These are phyloP conservation scores for Centrapalus pauciflorus DNA, from an alignment of 129 eudicot species.

Conservation along the genomic window DNA sequence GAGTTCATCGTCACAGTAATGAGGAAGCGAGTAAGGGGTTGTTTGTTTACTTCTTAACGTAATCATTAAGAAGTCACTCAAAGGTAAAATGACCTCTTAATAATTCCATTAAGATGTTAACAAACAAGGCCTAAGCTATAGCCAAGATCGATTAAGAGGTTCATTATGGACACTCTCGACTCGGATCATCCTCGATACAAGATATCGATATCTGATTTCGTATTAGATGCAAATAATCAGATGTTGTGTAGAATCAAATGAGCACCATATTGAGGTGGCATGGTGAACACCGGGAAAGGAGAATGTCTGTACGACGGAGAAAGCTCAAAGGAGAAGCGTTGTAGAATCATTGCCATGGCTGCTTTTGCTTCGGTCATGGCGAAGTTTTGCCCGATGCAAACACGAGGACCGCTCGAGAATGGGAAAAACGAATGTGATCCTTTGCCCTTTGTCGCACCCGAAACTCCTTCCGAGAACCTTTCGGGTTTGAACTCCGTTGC, in stretches of 20 bases:
- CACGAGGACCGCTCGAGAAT: conserved; percentile 60
- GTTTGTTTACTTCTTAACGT: no score
- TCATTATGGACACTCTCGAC: no score
- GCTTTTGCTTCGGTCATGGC: conserved; percentile 54
- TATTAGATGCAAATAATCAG: not conserved
- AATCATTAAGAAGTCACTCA: no score
- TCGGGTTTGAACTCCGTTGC: conserved; percentile 55
- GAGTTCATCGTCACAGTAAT: no score
- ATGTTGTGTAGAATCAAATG: conserved; percentile 32
- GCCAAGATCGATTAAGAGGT: no score
- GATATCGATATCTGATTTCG: not conserved
- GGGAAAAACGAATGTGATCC: conserved; percentile 32
- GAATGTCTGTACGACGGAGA: conserved; percentile 60
- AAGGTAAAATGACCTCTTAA: no score
- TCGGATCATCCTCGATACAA: no score
- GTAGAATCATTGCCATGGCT: conserved; percentile 41
- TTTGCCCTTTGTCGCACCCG: conserved; percentile 38
- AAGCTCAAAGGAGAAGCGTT: conserved; percentile 50
- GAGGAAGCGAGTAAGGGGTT: no score
- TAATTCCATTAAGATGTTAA: no score
- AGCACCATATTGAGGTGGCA: conserved; percentile 60
- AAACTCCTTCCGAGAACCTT: conserved; percentile 49
- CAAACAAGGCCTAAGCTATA: no score
- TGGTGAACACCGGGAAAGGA: conserved; percentile 33
- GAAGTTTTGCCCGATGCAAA: conserved; percentile 59